Base-by-base conservation (phyloP, 1,284 basidiomycete species). In the Prillingera fragicola region DNA sequence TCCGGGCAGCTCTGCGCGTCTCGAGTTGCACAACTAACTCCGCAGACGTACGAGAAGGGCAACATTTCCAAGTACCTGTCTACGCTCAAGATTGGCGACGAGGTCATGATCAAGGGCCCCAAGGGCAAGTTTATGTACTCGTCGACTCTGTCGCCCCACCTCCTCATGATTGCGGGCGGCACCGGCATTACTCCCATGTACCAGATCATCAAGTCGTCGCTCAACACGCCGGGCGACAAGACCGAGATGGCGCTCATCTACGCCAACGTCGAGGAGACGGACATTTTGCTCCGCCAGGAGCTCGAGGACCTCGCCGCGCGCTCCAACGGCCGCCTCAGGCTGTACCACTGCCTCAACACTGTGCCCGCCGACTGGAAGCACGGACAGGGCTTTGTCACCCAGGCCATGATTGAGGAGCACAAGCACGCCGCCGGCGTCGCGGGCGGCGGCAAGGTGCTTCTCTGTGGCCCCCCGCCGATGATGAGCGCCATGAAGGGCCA, bases 121-220 rank as follows among this genome's bases (percentile, higher is more conserved):
- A 96, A 90, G 74, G 94, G 94, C 50, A 84, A 88, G 74, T 98
- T 95, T 76, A 78, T 77, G 54, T 94, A 92, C 73, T 60, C 49
- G 8, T n/a, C 80, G n/a, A 75, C 75, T 42, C 75, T 91, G 33
- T 78, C 83, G 22, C 76, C 77, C 55, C 81, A 85, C 60, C 75
- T 99, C 48, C 87, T 91, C 63, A 95, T 99, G 92, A 94, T 99
- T 60, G 92, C 94, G 18, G 94, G 94, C 37, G 79, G 79, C 27
- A 80, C 94, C 8, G 94, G 94, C 53, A 94, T 99, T 69, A 96
- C 95, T 0, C 95, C 95, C 59, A 95, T 95, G 90, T 82, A 91
- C 60, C 95, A 99, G 73, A 89, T 99, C 75, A 85, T 97, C 73
- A 69, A 67, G 53, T 87, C 90, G 22, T 82, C 83, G 12, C 79